Percentiles rank a stretch among this genome's conserved stretches.
Evolutionary conservation across 495 filamentous ascomycete species (phyloP).

Genomic region (Glutinoglossum americanum): DNA sequence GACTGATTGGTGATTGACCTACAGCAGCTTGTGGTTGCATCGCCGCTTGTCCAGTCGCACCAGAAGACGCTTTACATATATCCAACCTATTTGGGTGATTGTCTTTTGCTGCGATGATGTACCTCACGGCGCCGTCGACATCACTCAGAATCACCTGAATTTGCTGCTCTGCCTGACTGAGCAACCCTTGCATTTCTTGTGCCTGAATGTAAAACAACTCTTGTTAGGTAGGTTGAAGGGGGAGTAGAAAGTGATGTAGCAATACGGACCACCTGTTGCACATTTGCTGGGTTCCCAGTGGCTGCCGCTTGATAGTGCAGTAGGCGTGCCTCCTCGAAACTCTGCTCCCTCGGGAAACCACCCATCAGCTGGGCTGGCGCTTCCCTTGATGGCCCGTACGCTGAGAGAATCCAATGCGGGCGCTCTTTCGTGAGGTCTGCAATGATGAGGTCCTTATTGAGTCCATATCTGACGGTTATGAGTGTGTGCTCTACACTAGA

Average conservation of each 20-base stretch:
- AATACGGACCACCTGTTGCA: constrained; percentile 20
- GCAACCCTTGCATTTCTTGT: constrained; percentile 37
- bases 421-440: constrained; percentile 43
- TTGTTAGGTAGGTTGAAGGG: neutral
- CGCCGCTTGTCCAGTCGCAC: neutral
- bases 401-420: constrained; percentile 66
- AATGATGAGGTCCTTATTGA: constrained; percentile 34
- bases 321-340: constrained; percentile 60
- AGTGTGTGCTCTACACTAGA: neutral
- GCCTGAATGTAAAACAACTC: constrained; percentile 15
- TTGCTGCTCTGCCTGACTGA: constrained; percentile 39
- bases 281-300: constrained; percentile 32
- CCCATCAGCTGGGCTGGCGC: constrained; percentile 64
- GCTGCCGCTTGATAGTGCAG: constrained; percentile 37
- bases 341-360: constrained; percentile 55
- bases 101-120: constrained; percentile 41
- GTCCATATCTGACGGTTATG: constrained; percentile 18
- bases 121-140: constrained; percentile 48
- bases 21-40: constrained; percentile 7
- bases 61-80: constrained; percentile 26
- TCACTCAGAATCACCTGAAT: constrained; percentile 44
- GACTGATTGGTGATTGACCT: neutral
- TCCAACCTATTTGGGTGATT: constrained; percentile 68
- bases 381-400: constrained; percentile 50
- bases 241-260: constrained; percentile 5